Evolutionary conservation across 2,329 filamentous ascomycete genomes (phyloP), one percentile per base, ranked within the genome.

Genomic region (Tolypocladium ophioglossoides): DNA sequence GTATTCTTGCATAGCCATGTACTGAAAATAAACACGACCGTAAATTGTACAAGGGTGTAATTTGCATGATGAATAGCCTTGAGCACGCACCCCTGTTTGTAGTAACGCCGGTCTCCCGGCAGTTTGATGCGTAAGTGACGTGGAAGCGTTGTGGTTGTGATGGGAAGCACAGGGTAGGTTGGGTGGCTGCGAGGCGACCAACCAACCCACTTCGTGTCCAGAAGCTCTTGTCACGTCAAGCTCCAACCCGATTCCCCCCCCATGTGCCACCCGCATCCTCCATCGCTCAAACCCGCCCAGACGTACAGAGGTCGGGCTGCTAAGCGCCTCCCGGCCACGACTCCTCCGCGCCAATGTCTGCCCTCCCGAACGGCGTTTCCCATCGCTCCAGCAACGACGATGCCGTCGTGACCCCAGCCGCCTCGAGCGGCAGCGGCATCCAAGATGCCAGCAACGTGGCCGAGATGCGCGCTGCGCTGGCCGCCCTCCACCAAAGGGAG

Each of bases 401-500:
- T 61, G 60, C 58, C 56, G 59, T 56, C 54, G 58, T 64, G 56
- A 62, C 59, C 61, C 55, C 65, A 53, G 35, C 59, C 57, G 56
- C 59, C 46, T 59, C 59, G 49, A 58, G 69, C 44, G n/a, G 44
- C 44, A 34, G 22, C 64, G 77, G 22, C 64, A 77, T 94, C 65
- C 83, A 83, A 72, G 80, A 85, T 73, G 88, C 88, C 62, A 79
- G 81, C 61, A 89, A 84, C 62, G 78, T 91, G 61, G 79, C 86
- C 60, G 89, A 95, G 59, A 87, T 99, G 67, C 87, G 86, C 65
- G 80, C 85, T 57, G 84, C 87, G 53, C 82, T 99, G 59, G 78
- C 83, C 46, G 77, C 84, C 61, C 83, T 97, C 52, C 87, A 91
- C 65, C 73, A 78, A 52, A 87, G 87, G 65, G 91, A 97, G 71